Percentiles rank a stretch among this genome's conserved stretches.
Evolutionary conservation across 2,329 filamentous ascomycete genomes (phyloP).

Genomic region (Dryadomyces quercus-mongolicae): DNA sequence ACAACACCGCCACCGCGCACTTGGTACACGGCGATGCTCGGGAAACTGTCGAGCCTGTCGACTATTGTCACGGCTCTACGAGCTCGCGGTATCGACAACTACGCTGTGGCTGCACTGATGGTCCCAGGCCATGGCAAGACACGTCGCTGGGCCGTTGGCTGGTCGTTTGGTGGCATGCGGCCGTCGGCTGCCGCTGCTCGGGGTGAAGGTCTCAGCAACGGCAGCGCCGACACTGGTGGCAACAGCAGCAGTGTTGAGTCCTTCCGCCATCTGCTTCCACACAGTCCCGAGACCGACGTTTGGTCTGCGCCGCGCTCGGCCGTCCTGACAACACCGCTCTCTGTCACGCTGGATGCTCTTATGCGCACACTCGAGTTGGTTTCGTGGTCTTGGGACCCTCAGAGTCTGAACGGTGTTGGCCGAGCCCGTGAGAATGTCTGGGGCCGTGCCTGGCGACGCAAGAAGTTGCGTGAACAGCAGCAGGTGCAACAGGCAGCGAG

Average conservation of each 20-base stretch:
- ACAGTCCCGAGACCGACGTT: slow-evolving; percentile 25
- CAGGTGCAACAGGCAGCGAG: background rate
- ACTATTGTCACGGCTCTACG: slow-evolving; percentile 46
- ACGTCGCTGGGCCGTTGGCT: slow-evolving; percentile 74
- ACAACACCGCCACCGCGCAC: slow-evolving; percentile 38
- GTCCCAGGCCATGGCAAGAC: slow-evolving; percentile 41
- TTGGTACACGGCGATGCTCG: slow-evolving; percentile 91
- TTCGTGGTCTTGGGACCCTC: slow-evolving; percentile 51
- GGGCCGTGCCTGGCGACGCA: slow-evolving; percentile 60
- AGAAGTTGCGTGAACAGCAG: slow-evolving; percentile 27
- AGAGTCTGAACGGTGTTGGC: slow-evolving; percentile 43
- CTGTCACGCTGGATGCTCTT: slow-evolving; percentile 26
- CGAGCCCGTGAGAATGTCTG: slow-evolving; percentile 63
- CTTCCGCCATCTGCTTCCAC: slow-evolving; percentile 28
- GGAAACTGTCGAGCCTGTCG: slow-evolving; percentile 61
- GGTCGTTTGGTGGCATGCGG: slow-evolving; percentile 64
- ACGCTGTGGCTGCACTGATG: slow-evolving; percentile 69
- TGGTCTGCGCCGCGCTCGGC: slow-evolving; percentile 18
- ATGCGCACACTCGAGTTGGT: slow-evolving; percentile 44
- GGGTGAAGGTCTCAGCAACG: slow-evolving; percentile 16
- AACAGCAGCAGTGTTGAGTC: slow-evolving; percentile 20
- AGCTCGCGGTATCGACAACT: slow-evolving; percentile 53
- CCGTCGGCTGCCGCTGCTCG: slow-evolving; percentile 39
- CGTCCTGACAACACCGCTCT: slow-evolving; percentile 20
- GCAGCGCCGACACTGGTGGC: slow-evolving; percentile 2